Evolutionary conservation across 768 basidiomycete species (phyloP).

Genomic region (Pleurotus tuoliensis): DNA sequence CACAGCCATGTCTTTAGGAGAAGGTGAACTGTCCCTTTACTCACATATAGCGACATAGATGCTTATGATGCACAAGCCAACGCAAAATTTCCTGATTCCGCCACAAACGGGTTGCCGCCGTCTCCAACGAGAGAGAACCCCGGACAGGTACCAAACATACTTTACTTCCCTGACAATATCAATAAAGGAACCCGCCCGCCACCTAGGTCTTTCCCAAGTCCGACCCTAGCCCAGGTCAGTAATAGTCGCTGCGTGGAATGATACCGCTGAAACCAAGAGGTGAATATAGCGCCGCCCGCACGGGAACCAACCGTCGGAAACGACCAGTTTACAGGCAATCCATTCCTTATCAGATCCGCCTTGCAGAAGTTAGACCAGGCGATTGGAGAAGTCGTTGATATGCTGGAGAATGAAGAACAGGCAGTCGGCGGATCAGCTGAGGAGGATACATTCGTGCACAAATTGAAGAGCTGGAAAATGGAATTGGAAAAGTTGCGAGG

Average conservation of each 20-base stretch:
- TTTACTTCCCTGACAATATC: background rate
- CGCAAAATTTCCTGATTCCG: conserved; percentile 37
- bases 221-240: conserved; percentile 33
- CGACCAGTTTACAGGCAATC: conserved; percentile 37
- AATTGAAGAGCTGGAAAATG: conserved; percentile 38
- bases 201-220: conserved; percentile 45
- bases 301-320: conserved; percentile 19
- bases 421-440: conserved; percentile 29
- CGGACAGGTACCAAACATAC: conserved; percentile 28
- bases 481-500: conserved; percentile 33
- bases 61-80: conserved; percentile 15
- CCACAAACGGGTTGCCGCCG: conserved; percentile 32
- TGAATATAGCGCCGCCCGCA: conserved; percentile 20
- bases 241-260: background rate
- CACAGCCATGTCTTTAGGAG: background rate
- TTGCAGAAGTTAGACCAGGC: conserved; percentile 41
- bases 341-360: conserved; percentile 39
- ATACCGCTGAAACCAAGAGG: conserved; percentile 8
- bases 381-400: conserved; percentile 36
- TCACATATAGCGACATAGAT: background rate
- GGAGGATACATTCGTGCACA: conserved; percentile 30
- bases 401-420: conserved; percentile 39
- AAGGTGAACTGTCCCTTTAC: background rate
- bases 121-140: conserved; percentile 44
- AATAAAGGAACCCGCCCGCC: background rate